phyloP scores from a whole-genome alignment of 805 yeast genomes.

The Clavispora fructus region DNA sequence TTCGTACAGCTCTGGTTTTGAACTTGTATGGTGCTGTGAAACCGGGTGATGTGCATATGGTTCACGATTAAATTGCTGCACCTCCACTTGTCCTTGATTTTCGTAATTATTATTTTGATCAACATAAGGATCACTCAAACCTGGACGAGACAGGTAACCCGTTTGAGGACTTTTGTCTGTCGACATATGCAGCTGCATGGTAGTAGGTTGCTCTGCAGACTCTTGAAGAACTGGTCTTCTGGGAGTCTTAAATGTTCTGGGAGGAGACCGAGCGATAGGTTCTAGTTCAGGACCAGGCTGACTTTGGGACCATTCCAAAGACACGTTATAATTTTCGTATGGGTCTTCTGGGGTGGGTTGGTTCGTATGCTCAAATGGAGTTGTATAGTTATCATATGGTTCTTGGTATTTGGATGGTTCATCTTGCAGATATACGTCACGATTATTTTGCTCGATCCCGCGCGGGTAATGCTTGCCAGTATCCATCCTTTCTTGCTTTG shows the following conservation, averaged over 20 bases:
- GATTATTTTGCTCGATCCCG: too few species aligned
- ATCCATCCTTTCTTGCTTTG: background rate
- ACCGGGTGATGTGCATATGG: background rate
- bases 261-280: background rate
- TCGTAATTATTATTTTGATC: background rate
- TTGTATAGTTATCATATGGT: slow-evolving; percentile 22
- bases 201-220: background rate
- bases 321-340: slow-evolving; percentile 20
- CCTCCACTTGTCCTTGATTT: background rate
- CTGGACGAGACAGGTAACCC: background rate
- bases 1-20: background rate
- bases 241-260: background rate
- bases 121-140: background rate
- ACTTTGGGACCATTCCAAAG: slow-evolving; percentile 7
- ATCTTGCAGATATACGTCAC: too few species aligned
- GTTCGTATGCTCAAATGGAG: slow-evolving; percentile 13
- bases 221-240: background rate
- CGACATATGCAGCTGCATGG: background rate
- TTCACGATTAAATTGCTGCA: background rate
- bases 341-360: slow-evolving; percentile 17
- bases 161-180: background rate
- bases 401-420: slow-evolving; percentile 12
- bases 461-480: too few species aligned
- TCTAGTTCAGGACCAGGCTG: background rate
- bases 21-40: background rate